These are phyloP conservation scores for Geotrichum fermentans DNA, from an alignment of 1,139 yeast genomes.

Conservation along the genomic window DNA sequence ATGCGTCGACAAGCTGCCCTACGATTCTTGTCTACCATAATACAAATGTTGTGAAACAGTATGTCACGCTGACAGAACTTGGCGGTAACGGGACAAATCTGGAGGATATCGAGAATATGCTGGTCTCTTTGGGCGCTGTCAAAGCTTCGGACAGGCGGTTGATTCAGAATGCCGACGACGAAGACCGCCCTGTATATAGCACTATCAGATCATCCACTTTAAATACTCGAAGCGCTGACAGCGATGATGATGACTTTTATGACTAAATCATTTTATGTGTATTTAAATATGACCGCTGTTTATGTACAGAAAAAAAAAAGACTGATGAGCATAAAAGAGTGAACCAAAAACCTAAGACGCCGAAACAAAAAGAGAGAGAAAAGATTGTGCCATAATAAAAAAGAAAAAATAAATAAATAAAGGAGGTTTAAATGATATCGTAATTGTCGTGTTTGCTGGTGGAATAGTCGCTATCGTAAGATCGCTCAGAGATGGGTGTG, in stretches of 20 bases:
- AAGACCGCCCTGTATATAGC: constrained; percentile 10
- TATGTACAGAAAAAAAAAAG: not conserved
- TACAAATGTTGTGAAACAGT: constrained; percentile 71
- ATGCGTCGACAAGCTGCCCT: constrained; percentile 87
- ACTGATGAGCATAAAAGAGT: not conserved
- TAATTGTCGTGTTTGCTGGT: constrained; percentile 1
- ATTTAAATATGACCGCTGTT: not conserved
- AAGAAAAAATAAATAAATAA: too few species aligned
- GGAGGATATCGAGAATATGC: constrained; percentile 63
- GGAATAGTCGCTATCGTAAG: constrained; percentile 12
- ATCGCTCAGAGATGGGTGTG: constrained; percentile 19
- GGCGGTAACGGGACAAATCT: constrained; percentile 77
- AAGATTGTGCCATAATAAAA: not conserved
- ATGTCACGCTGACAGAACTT: constrained; percentile 67
- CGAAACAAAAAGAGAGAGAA: not conserved
- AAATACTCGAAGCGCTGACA: constrained; percentile 8
- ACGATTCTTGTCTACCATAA: constrained; percentile 77
- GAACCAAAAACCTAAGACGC: too few species aligned
- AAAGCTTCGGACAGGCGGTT: constrained; percentile 62
- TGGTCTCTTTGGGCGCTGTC: constrained; percentile 63
- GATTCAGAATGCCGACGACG: constrained; percentile 57
- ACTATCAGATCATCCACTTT: constrained; percentile 11
- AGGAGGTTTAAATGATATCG: not conserved
- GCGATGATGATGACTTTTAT: constrained; percentile 21
- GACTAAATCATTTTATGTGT: constrained; percentile 10